Conservation (phyloP, 2,329 filamentous ascomycete species). For the Lasiodiplodia gonubiensis region DNA sequence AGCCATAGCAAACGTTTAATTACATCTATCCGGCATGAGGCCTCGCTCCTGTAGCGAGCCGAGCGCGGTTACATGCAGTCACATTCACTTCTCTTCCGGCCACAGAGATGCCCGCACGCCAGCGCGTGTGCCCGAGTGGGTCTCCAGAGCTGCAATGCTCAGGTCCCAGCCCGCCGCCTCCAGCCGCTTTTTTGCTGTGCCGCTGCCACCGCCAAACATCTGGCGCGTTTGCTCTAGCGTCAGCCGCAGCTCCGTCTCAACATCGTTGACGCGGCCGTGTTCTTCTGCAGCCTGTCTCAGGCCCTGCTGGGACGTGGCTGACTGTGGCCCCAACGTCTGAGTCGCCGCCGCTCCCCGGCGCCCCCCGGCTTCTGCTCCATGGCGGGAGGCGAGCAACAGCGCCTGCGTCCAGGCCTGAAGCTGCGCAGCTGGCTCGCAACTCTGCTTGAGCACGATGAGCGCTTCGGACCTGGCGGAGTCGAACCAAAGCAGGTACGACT, state of each 20-base stretch:
- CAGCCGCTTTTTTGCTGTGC: slow-evolving; percentile 16
- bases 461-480: slow-evolving; percentile 50
- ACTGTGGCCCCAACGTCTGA: slow-evolving; percentile 11
- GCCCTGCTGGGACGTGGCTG: slow-evolving; percentile 15
- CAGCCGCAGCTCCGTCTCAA: slow-evolving; percentile 29
- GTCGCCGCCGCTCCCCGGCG: slow-evolving; percentile 3
- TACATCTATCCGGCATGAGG: slow-evolving; percentile 1
- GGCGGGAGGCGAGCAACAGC: slow-evolving; percentile 51
- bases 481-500: slow-evolving; percentile 68
- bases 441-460: slow-evolving; percentile 69
- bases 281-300: slow-evolving; percentile 16
- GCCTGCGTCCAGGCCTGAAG: slow-evolving; percentile 69
- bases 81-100: slow-evolving; percentile 20
- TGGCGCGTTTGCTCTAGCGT: slow-evolving; percentile 46
- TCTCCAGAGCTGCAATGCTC: slow-evolving; percentile 69
- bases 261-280: slow-evolving; percentile 6
- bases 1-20: slow-evolving; percentile 11
- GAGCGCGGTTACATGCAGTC: slow-evolving; percentile 18
- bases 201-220: slow-evolving; percentile 50
- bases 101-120: slow-evolving; percentile 21
- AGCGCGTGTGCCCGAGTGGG: slow-evolving; percentile 55
- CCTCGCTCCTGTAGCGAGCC: slow-evolving; percentile 13
- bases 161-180: slow-evolving; percentile 68
- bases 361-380: neutral
- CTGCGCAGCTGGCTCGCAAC: slow-evolving; percentile 56